Conservation (phyloP, 441 rosid species). For the California macrophylla region DNA sequence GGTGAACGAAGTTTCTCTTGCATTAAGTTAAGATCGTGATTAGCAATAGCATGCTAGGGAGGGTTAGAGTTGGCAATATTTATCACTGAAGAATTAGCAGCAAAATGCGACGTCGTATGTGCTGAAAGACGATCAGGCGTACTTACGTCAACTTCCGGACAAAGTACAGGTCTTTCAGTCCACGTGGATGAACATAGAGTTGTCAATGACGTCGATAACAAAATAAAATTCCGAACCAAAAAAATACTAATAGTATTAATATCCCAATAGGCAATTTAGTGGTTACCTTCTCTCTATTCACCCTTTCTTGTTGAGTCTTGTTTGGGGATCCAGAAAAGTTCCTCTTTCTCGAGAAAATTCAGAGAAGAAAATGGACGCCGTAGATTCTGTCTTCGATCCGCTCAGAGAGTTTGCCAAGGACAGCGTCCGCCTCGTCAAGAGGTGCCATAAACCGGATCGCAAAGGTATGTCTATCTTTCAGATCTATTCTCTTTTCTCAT, state of each 20-base stretch:
- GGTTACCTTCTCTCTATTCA: not conserved
- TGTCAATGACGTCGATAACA: not conserved
- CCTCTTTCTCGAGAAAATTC: not conserved
- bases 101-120: not conserved
- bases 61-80: too few relatives aligned
- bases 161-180: not conserved
- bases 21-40: too few relatives aligned
- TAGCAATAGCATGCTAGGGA: too few relatives aligned
- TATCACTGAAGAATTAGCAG: too few relatives aligned
- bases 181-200: not conserved
- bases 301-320: not conserved
- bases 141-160: not conserved
- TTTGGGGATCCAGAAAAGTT: not conserved
- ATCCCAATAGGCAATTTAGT: not conserved
- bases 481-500: not conserved
- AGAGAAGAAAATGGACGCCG: conserved; percentile 18
- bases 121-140: not conserved
- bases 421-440: conserved; percentile 25
- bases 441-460: conserved; percentile 27
- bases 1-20: too few relatives aligned
- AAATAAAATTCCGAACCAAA: not conserved
- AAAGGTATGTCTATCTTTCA: conserved; percentile 14
- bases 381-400: conserved; percentile 23
- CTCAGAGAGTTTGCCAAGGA: conserved; percentile 22
- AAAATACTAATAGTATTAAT: not conserved